Percentiles rank a stretch among this genome's conserved stretches.
These are phyloP conservation scores for Nicotiana knightiana DNA, from an alignment of 257 asterid genomes.

Conservation along the genomic window DNA sequence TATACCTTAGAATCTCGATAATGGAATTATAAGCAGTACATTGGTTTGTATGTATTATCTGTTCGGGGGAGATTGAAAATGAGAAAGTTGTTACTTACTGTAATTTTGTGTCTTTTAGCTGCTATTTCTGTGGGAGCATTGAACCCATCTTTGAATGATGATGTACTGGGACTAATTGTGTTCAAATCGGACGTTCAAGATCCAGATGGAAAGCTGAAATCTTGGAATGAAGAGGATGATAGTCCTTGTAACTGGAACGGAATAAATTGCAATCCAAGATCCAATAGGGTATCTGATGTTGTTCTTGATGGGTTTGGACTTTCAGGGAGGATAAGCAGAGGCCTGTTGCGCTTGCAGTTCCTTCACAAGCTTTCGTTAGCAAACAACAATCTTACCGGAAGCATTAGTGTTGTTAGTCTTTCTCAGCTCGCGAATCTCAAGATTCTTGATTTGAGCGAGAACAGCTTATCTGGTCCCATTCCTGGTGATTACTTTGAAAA, in stretches of 20 bases:
- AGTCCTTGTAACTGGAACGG: constrained; percentile 90
- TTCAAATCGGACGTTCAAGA: constrained; percentile 82
- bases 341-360: constrained; percentile 72
- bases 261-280: constrained; percentile 78
- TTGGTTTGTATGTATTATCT: not conserved
- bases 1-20: not conserved
- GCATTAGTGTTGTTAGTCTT: constrained; percentile 49
- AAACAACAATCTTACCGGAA: constrained; percentile 70
- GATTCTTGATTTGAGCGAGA: constrained; percentile 68
- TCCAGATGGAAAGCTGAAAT: constrained; percentile 57
- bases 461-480: constrained; percentile 53
- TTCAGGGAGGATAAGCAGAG: constrained; percentile 82
- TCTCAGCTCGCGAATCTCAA: constrained; percentile 64
- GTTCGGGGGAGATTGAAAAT: constrained; percentile 19
- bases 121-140: constrained; percentile 32
- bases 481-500: constrained; percentile 60
- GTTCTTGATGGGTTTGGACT: constrained; percentile 78
- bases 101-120: constrained; percentile 27
- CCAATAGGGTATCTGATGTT: constrained; percentile 88
- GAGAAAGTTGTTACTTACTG: constrained; percentile 35
- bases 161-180: constrained; percentile 84
- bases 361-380: constrained; percentile 71
- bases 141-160: constrained; percentile 82
- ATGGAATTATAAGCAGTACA: constrained; percentile 5
- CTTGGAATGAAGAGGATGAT: constrained; percentile 92